These are phyloP conservation scores for Podosphaera leucotricha DNA, from an alignment of 2,329 filamentous ascomycete species.

Conservation along the genomic window DNA sequence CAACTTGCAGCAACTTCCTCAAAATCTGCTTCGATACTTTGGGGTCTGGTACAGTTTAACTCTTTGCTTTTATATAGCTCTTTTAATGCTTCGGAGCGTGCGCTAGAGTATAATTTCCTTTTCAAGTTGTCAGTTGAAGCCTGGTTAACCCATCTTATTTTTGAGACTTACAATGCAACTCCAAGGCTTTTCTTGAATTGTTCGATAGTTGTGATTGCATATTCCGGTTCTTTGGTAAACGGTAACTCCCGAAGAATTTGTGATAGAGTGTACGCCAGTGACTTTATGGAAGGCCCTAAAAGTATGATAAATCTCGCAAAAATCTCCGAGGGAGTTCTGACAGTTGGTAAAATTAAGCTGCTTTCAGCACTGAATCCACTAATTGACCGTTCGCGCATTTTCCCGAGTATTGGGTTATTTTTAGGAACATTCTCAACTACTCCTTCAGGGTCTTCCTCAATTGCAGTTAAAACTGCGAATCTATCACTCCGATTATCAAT, in stretches of 20 bases:
- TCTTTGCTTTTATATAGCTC: slow-evolving; percentile 64
- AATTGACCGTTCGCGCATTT: neutral
- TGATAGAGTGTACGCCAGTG: slow-evolving; percentile 72
- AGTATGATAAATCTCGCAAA: slow-evolving; percentile 77
- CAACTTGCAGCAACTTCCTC: slow-evolving; percentile 97
- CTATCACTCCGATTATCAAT: slow-evolving; percentile 19
- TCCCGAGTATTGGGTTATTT: neutral
- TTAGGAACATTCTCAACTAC: slow-evolving; percentile 17
- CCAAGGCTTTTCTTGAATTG: slow-evolving; percentile 59
- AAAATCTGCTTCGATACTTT: slow-evolving; percentile 71
- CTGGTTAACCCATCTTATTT: neutral
- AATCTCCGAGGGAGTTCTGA: slow-evolving; percentile 52
- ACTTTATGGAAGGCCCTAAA: slow-evolving; percentile 87
- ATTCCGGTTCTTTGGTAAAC: slow-evolving; percentile 44
- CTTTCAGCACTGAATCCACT: slow-evolving; percentile 8
- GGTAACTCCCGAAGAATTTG: slow-evolving; percentile 74
- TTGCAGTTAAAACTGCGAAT: slow-evolving; percentile 29
- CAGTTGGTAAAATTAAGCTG: slow-evolving; percentile 16
- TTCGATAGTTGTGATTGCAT: slow-evolving; percentile 50
- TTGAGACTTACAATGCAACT: slow-evolving; percentile 36
- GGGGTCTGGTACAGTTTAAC: slow-evolving; percentile 39
- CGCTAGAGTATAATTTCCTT: slow-evolving; percentile 44
- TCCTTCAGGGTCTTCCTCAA: slow-evolving; percentile 38
- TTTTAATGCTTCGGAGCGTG: slow-evolving; percentile 51
- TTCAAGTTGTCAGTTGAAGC: neutral